Conservation (phyloP, 768 basidiomycete genomes). For the Amanita brunnescens region DNA sequence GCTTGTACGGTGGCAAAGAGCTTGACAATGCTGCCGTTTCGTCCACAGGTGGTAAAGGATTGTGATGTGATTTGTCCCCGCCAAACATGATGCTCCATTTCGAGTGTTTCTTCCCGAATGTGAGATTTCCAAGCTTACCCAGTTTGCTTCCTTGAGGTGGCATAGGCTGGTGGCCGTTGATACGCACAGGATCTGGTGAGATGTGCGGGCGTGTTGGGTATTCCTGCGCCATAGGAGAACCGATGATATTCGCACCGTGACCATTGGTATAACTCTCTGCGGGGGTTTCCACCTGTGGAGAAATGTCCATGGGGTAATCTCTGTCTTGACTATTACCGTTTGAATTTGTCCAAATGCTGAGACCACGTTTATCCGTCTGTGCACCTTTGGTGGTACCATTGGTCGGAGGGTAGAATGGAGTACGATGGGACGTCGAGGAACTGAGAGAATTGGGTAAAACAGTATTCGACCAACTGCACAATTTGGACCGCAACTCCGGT, state of each 20-base stretch:
- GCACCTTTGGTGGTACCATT: constrained; percentile 6
- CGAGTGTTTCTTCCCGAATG: constrained; percentile 61
- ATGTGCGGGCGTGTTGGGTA: constrained; percentile 35
- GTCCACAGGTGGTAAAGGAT: constrained; percentile 60
- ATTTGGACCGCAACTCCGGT: constrained; percentile 2
- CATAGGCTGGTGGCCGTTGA: constrained; percentile 27
- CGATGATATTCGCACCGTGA: constrained; percentile 42
- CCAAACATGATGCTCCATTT: constrained; percentile 75
- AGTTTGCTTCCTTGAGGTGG: constrained; percentile 42
- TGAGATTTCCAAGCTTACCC: constrained; percentile 48
- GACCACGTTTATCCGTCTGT: constrained; percentile 12
- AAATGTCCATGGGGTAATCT: constrained; percentile 57
- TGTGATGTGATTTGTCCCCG: constrained; percentile 58
- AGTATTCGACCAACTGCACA: neutral
- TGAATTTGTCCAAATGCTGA: constrained; percentile 25
- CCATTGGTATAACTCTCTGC: constrained; percentile 31
- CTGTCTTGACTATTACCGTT: constrained; percentile 28
- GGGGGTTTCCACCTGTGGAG: constrained; percentile 37
- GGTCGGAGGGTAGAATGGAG: constrained; percentile 36
- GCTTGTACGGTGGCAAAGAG: constrained; percentile 63
- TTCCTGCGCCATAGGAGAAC: constrained; percentile 45
- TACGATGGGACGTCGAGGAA: constrained; percentile 43
- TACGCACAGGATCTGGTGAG: constrained; percentile 28
- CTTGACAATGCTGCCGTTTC: constrained; percentile 50
- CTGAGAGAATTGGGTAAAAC: constrained; percentile 32